Evolutionary conservation across 2,329 filamentous ascomycete species (phyloP), one percentile per base, ranked within the genome.

Genomic region (Lecanicillium sp.): DNA sequence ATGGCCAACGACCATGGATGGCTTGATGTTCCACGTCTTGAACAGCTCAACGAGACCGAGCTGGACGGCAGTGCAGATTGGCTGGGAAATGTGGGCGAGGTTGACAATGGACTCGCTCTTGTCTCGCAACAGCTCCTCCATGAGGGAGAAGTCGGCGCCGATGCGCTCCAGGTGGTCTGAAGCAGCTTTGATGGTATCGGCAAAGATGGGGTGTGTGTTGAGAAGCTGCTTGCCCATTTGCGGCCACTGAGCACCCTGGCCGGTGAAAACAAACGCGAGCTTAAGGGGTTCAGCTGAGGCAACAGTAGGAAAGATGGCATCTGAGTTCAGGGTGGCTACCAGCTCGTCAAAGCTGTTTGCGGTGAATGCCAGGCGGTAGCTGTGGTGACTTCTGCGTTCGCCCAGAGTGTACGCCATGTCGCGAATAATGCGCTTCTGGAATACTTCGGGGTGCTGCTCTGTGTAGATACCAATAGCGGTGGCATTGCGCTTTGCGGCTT

Each of bases 361-460:
- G 0, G 69, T 60, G 9, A 75, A 61, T 3, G 72, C 70, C 2
- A 68, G 64, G 20, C 71, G 63, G 63, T 67, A 73, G 33, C 66
- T 64, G 17, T 74, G 58, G 19, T 68, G 60, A 2, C 71, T 70
- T 24, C 72, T 62, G 12, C 71, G 62, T 53, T 73, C 65, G 11
- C 69, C 67, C 1, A 76, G 58, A 0, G 73, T 76, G 52, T 75
- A 75, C 4, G 72, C 70, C 17, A 76, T 55, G 51, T 76, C 68
- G 9, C 64, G 61, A 53, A 75, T 67, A 10, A 77, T 58, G 12
- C 63, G 61, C 32, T 64, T 67, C 56, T 69, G 64, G 53, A 68
- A 68, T n/a, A 69, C 58, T 48, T 69, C 67, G 11, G 66, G 66
- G 29, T 67, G 64, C 54, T 68, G 66, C 55, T 70, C 67, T 15